A percentile compares a stretch with the other conserved stretches of the same genome.
Conservation (phyloP, 805 yeast genomes). For the Yarrowia sp. region DNA sequence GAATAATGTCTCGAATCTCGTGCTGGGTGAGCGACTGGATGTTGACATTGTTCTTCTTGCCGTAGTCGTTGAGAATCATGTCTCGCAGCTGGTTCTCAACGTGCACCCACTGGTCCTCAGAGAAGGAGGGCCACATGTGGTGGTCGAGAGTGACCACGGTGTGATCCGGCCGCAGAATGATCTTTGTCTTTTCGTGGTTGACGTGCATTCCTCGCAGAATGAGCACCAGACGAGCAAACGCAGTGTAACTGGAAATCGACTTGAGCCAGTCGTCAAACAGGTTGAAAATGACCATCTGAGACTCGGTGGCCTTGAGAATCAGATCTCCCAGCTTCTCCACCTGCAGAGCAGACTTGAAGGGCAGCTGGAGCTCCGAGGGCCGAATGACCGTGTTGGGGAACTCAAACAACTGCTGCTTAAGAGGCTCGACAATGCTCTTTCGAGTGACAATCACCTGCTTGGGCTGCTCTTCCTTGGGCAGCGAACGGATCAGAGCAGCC, state of each 20-base stretch:
- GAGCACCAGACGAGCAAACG: conserved; percentile 82
- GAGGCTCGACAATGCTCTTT: conserved; percentile 87
- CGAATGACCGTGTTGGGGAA: conserved; percentile 89
- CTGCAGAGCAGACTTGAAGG: conserved; percentile 82
- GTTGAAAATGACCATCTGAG: conserved; percentile 87
- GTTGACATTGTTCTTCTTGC: conserved; percentile 79
- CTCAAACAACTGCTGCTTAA: conserved; percentile 95
- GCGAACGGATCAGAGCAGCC: conserved; percentile 80
- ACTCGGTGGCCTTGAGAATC: conserved; percentile 82
- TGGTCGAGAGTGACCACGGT: conserved; percentile 66
- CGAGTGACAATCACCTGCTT: conserved; percentile 86
- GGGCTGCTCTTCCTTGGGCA: conserved; percentile 93
- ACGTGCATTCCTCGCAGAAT: conserved; percentile 79
- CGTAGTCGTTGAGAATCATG: conserved; percentile 78
- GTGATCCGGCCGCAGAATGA: conserved; percentile 71
- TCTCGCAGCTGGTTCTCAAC: conserved; percentile 88
- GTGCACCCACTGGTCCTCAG: conserved; percentile 86
- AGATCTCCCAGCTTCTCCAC: conserved; percentile 75
- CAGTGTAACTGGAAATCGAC: conserved; percentile 81
- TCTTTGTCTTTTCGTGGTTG: conserved; percentile 69
- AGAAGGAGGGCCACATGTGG: conserved; percentile 90
- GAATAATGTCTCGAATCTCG: conserved; percentile 87
- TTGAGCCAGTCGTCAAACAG: conserved; percentile 93
- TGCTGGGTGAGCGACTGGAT: conserved; percentile 84
- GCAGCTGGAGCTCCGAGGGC: conserved; percentile 83